Base-by-base conservation (phyloP, 164 flowering plant genomes). In the Hamamelis virginiana region DNA sequence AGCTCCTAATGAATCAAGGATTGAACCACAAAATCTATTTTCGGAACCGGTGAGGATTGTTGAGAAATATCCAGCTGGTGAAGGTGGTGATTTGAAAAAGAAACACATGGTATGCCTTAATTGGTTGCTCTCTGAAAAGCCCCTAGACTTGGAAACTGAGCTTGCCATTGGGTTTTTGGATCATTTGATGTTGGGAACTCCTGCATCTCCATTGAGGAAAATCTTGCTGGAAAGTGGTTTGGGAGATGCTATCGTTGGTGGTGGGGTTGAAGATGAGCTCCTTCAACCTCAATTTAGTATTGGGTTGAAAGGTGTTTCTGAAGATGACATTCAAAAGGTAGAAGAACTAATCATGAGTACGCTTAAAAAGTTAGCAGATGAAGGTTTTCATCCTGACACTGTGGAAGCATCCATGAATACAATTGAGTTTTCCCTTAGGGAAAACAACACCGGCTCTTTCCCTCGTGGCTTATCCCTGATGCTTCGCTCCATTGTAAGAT, bases 331-430 rank as follows among this genome's bases (percentile, higher is more conserved):
- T 75, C 81, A 74, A 22, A 93, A 91, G 77, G 98, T 96, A 9
- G 97, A 96, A 86, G 92, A 87, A 72, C 75, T 96, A 66, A 62
- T 96, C 66, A 83, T 89, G 78, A 74, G 25, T 65, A 89, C 98
- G 1, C 81, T 93, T 13, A 75, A 83, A 75, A 83, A 86, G 5
- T 77, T 96, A 65, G 87, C 87, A 33, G 89, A 90, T 46, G 91
- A 91, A 84, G 98, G 99, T 69, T 96, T 96, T 84, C 87, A 91
- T 69, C 48, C 83, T 25, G 94, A 91, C 64, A 93, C 97, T 59
- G 87, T 96, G 41, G 99, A 96, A 77, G 99, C 99, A 69, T 93
- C 99, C 21, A 87, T 96, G 98, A 96, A 96, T 70, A 96, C 99
- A 44, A 92, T 96, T 73, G 99, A 96, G 77, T 96, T 93, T 71